Percentiles rank a stretch among this genome's conserved stretches.
Conservation (phyloP, 2,329 filamentous ascomycete species). For the Colletotrichum sp. region DNA sequence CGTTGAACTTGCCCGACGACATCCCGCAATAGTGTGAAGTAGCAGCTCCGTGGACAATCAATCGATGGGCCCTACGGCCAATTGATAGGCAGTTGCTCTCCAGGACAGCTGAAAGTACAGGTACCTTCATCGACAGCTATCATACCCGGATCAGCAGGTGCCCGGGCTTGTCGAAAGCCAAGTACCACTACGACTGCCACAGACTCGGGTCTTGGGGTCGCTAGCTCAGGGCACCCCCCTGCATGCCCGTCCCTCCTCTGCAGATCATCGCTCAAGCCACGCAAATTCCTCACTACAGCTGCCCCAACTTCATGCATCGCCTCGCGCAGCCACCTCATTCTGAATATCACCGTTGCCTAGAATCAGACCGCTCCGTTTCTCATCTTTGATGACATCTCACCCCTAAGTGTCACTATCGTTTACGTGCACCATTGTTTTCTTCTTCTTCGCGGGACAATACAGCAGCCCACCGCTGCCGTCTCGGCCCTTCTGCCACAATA, state of each 20-base stretch:
- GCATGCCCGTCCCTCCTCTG: constrained; percentile 2
- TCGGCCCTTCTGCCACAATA: background rate
- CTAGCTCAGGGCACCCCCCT: constrained; percentile 4
- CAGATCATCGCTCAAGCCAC: constrained; percentile 20
- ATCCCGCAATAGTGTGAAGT: background rate
- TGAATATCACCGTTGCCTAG: background rate
- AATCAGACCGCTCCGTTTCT: background rate
- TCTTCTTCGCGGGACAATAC: background rate
- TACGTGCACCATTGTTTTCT: background rate
- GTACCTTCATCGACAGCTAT: background rate
- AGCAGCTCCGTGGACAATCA: background rate
- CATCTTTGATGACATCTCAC: background rate
- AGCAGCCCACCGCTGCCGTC: background rate
- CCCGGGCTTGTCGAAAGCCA: background rate
- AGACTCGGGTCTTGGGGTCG: background rate
- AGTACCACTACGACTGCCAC: background rate
- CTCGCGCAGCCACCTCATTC: background rate
- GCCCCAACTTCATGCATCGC: constrained; percentile 10
- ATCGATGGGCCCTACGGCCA: background rate
- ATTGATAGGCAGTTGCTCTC: background rate
- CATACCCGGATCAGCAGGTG: background rate
- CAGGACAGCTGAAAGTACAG: background rate
- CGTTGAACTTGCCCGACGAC: background rate
- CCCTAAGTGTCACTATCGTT: background rate
- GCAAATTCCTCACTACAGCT: constrained; percentile 3